Evolutionary conservation across 2,329 filamentous ascomycete genomes (phyloP).

Genomic region (Plenodomus tracheiphilus): DNA sequence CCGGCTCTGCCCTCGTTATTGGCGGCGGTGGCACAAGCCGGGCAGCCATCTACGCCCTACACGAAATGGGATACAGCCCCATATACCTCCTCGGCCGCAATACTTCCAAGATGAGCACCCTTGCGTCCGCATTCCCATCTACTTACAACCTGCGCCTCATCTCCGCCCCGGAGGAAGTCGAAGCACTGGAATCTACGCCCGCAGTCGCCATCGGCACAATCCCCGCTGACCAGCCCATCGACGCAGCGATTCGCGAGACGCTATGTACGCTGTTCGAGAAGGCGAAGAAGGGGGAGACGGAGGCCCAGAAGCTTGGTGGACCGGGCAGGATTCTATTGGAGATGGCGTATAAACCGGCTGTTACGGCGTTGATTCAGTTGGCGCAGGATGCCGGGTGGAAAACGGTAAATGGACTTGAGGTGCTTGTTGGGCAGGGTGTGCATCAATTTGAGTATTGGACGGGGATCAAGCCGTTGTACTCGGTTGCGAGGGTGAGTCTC

Average conservation of each 20-base stretch:
- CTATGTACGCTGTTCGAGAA: slow-evolving; percentile 59
- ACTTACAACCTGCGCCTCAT: slow-evolving; percentile 68
- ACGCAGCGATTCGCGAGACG: slow-evolving; percentile 67
- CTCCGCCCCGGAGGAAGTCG: slow-evolving; percentile 55
- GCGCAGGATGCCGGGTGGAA: slow-evolving; percentile 78
- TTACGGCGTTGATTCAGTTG: slow-evolving; percentile 83
- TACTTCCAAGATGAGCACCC: slow-evolving; percentile 64
- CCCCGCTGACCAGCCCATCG: slow-evolving; percentile 83
- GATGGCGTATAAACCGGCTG: slow-evolving; percentile 92
- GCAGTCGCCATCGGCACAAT: slow-evolving; percentile 86
- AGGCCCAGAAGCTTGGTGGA: slow-evolving; percentile 32
- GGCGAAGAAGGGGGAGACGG: slow-evolving; percentile 23
- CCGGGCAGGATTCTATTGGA: slow-evolving; percentile 67
- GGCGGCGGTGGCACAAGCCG: slow-evolving; percentile 91
- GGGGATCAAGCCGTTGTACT: slow-evolving; percentile 73
- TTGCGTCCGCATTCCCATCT: slow-evolving; percentile 73
- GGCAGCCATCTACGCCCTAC: slow-evolving; percentile 86
- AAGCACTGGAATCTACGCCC: slow-evolving; percentile 55
- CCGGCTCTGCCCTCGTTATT: slow-evolving; percentile 72
- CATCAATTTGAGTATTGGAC: slow-evolving; percentile 92
- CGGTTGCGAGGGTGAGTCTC: slow-evolving; percentile 63
- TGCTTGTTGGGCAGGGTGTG: slow-evolving; percentile 80
- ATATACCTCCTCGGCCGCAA: slow-evolving; percentile 87
- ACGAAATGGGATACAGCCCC: slow-evolving; percentile 79
- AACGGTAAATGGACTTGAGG: slow-evolving; percentile 85